Evolutionary conservation across 73 alveolate species (phyloP), one percentile per base, ranked within the genome.

Genomic region (Tetrahymena elliotti): DNA sequence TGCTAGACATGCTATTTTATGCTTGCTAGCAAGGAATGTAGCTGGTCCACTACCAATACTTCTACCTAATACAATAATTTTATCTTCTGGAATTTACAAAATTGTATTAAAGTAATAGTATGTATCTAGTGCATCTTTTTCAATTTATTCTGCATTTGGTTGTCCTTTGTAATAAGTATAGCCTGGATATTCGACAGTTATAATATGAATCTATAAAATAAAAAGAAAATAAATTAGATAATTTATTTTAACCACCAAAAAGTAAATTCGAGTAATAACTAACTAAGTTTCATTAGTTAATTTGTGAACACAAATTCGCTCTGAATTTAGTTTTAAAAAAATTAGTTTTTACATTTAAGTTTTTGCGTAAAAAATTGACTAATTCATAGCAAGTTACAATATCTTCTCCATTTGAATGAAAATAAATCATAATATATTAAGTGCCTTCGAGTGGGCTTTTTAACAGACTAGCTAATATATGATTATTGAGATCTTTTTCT

Each of bases 41-140:
- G 99, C 98, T 16, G 98, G 98, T 35, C 98, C 98, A 13, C 98
- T 54, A 24, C 99, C 99, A 6, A 97, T 95, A 18, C 98, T 95
- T 53, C 99, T 93, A 15, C 99, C 99, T 83, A 97, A 95, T n/a
- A 97, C 54, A 6, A 97, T 93, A 3, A 97, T 96, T 38, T 95
- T 92, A 68, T 68, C 33, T 27, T n/a, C 34, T 27, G 88, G 88
- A 22, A 68, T 68, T 68, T 68, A 22, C 88, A 68, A 22, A n/a
- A 68, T 31, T 68, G 16, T 11, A 31, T 68, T 68, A 36, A 68
- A 68, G 22, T 68, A 68, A 16, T 68, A 68, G n/a, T 68, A 68
- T 27, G 36, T 31, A 68, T 68, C 88, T 3, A 68, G 88, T n/a
- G 88, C 34, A 10, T 68, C 88, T 68, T 68, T 27, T 31, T 68